These are phyloP conservation scores for Pseudogymnoascus sp. DNA, from an alignment of 2,329 filamentous ascomycete genomes.

Conservation along the genomic window DNA sequence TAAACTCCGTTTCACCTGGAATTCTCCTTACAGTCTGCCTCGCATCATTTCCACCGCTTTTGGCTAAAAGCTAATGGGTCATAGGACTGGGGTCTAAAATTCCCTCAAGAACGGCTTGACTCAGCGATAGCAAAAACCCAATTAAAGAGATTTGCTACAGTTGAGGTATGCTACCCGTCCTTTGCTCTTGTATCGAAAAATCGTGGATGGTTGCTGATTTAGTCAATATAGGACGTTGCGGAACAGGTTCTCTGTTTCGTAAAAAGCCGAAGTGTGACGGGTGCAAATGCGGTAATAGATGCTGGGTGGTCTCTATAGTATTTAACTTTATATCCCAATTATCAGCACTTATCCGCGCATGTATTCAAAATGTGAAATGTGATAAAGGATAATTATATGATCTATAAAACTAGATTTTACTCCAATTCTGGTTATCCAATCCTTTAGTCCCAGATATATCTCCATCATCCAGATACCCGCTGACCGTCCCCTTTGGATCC, in stretches of 20 bases:
- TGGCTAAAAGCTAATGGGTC: background rate
- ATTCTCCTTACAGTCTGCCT: conserved; percentile 34
- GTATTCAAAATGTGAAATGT: background rate
- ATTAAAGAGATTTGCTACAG: conserved; percentile 50
- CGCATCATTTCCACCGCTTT: background rate
- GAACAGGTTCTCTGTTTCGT: conserved; percentile 44
- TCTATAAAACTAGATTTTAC: background rate
- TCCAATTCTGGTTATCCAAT: conserved; percentile 28
- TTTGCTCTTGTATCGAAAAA: conserved; percentile 6
- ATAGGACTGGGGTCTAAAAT: conserved; percentile 55
- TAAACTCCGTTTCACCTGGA: conserved; percentile 51
- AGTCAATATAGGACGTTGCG: conserved; percentile 39
- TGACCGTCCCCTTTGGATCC: conserved; percentile 35
- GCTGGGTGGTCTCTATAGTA: conserved; percentile 29
- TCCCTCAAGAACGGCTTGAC: conserved; percentile 48
- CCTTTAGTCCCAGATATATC: conserved; percentile 36
- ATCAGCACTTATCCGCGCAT: background rate
- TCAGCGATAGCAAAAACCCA: conserved; percentile 45
- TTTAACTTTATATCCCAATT: background rate
- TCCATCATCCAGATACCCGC: conserved; percentile 38
- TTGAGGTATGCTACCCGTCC: conserved; percentile 33
- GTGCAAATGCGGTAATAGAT: conserved; percentile 45
- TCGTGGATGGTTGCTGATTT: background rate
- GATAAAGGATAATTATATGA: background rate
- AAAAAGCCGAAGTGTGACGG: conserved; percentile 41